Evolutionary conservation across 306 rosid genomes (phyloP), one percentile per base, ranked within the genome.

Genomic region (Trifolium subterraneum): DNA sequence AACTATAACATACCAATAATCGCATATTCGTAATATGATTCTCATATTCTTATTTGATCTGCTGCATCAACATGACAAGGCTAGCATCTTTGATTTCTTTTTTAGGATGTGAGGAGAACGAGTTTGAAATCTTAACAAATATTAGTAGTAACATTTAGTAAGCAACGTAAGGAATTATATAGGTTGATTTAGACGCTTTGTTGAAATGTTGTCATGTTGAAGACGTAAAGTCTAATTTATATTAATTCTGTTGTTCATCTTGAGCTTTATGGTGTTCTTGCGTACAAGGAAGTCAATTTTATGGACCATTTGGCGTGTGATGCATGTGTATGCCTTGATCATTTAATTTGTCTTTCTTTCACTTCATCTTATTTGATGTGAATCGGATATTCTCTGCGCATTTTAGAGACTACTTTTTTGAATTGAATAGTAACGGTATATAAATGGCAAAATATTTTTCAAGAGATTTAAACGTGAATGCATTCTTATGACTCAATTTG

Each of bases 261-360:
- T 13, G 8, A 18, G 54, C 10, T 74, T 74, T 38, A 52, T 73
- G 80, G 15, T 69, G 36, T 13, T 62, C 5, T 81, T 76, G 78
- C 78, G 78, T 77, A 62, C 70, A 77, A 73, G 79, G 38, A 47
- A 76, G 42, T 67, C 39, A 23, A 68, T 42, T 68, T 23, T 5
- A 38, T 15, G 38, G 54, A 33, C 2, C n/a, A 35, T 52, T 75
- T 61, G 50, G 42, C 55, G 48, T 79, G 64, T 22, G 33, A 16
- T 41, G 35, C 38, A 22, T 54, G 61, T 19, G 3, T 29, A 29
- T 29, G 6, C 33, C 33, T 29, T 29, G 6, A 4, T 29, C 33
- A 29, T 29, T n/a, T n/a, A n/a, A n/a, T n/a, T 29, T 29, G 33
- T 29, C 33, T 29, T 29, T 29, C 33, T 29, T 29, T 29, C 33